Evolutionary conservation across 208 protist species (phyloP).

Genomic region (Wallacemonas rigidus): DNA sequence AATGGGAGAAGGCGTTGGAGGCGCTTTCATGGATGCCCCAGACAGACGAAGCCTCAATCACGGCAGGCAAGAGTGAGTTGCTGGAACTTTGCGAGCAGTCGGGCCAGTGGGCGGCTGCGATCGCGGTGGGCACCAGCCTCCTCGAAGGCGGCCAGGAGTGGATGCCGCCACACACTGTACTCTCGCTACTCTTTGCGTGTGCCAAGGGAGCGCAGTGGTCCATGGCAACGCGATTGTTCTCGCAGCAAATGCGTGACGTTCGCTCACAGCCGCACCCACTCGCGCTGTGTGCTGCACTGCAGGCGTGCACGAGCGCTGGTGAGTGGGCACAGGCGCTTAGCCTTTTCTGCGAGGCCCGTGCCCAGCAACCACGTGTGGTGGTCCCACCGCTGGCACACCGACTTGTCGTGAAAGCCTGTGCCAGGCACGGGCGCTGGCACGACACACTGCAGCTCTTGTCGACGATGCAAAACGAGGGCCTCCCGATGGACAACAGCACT

Average conservation of each 20-base stretch:
- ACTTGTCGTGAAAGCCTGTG: slow-evolving; percentile 67
- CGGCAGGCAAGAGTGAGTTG: slow-evolving; percentile 69
- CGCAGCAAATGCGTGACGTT: slow-evolving; percentile 53
- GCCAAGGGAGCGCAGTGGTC: slow-evolving; percentile 66
- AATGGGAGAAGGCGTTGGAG: slow-evolving; percentile 85
- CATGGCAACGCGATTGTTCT: slow-evolving; percentile 46
- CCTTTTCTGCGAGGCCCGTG: slow-evolving; percentile 38
- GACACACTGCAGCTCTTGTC: slow-evolving; percentile 50
- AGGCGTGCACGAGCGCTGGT: slow-evolving; percentile 57
- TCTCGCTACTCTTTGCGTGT: slow-evolving; percentile 71
- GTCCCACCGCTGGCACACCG: slow-evolving; percentile 78
- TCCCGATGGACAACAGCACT: slow-evolving; percentile 75
- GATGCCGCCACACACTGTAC: slow-evolving; percentile 47
- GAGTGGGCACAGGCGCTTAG: slow-evolving; percentile 55
- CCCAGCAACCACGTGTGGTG: slow-evolving; percentile 64
- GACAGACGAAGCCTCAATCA: slow-evolving; percentile 68
- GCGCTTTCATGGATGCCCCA: slow-evolving; percentile 87
- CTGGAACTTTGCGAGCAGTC: slow-evolving; percentile 81
- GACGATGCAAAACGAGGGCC: slow-evolving; percentile 60
- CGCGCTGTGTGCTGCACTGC: slow-evolving; percentile 64
- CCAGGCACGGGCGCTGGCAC: slow-evolving; percentile 47
- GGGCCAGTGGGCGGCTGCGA: slow-evolving; percentile 79
- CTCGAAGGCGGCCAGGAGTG: slow-evolving; percentile 45
- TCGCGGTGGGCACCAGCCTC: slow-evolving; percentile 56
- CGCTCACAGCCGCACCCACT: slow-evolving; percentile 66